phyloP scores from a whole-genome alignment of 179 eudicot genomes.

The Camellia oleifera region DNA sequence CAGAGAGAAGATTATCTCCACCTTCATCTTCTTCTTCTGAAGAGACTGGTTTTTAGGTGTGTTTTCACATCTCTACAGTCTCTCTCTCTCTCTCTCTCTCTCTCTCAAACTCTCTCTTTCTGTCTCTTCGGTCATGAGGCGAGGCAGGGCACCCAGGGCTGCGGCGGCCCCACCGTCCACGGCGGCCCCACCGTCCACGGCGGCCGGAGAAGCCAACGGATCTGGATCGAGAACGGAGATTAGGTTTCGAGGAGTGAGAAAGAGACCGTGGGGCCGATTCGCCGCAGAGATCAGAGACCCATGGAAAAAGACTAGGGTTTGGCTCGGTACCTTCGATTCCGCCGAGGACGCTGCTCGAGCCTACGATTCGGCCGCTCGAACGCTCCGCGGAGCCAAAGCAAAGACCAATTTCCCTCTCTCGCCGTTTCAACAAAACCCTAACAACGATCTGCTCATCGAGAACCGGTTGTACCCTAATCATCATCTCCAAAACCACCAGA shows the following conservation, averaged over 20 bases:
- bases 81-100: background rate
- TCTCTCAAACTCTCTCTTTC: background rate
- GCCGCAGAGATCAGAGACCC: constrained; percentile 90
- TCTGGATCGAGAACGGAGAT: constrained; percentile 38
- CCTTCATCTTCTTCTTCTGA: background rate
- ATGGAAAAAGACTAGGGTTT: constrained; percentile 70
- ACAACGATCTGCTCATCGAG: constrained; percentile 16
- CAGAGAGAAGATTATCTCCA: background rate
- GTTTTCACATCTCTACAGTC: background rate
- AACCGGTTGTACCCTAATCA: constrained; percentile 15
- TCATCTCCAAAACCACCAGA: constrained; percentile 14
- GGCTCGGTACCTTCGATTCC: constrained; percentile 79
- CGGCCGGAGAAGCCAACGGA: constrained; percentile 24
- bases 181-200: constrained; percentile 11
- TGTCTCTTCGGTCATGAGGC: constrained; percentile 28
- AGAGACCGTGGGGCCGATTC: constrained; percentile 74
- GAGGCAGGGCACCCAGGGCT: constrained; percentile 37
- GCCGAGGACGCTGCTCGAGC: constrained; percentile 80
- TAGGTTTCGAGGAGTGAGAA: constrained; percentile 56
- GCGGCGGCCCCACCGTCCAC: constrained; percentile 17
- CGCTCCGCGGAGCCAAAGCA: constrained; percentile 65
- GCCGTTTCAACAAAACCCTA: constrained; percentile 17
- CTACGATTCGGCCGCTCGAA: constrained; percentile 62
- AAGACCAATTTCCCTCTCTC: constrained; percentile 60
- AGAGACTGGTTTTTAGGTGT: background rate